Percentiles rank a stretch among this genome's conserved stretches.
Evolutionary conservation across 768 basidiomycete species (phyloP).

Genomic region (Favolaschia claudopus): DNA sequence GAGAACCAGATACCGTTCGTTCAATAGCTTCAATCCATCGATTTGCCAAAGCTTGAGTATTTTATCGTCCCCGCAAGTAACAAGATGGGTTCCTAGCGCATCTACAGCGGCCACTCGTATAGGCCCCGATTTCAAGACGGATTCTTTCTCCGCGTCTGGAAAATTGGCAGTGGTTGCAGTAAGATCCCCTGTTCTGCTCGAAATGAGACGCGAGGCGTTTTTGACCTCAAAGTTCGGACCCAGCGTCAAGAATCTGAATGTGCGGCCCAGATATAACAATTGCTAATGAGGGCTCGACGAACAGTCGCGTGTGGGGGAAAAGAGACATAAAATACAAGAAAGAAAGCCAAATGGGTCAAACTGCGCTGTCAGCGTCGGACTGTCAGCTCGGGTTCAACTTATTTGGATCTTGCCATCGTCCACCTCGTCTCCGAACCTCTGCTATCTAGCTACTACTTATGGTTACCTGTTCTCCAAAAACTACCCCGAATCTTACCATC

Average conservation of each 20-base stretch:
- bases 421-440: too few species aligned
- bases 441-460: too few species aligned
- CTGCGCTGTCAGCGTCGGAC: too few species aligned
- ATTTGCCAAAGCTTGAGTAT: conserved; percentile 77
- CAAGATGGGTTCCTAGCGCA: conserved; percentile 52
- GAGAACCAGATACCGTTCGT: conserved; percentile 58
- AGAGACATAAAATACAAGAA: conserved; percentile 47
- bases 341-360: too few species aligned
- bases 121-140: conserved; percentile 56
- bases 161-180: conserved; percentile 51
- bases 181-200: conserved; percentile 59
- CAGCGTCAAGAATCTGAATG: conserved; percentile 63
- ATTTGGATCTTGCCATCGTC: too few species aligned
- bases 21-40: conserved; percentile 61
- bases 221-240: conserved; percentile 47
- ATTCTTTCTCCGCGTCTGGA: conserved; percentile 37
- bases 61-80: conserved; percentile 84
- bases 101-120: conserved; percentile 68
- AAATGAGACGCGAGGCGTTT: conserved; percentile 17
- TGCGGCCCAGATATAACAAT: conserved; percentile 66
- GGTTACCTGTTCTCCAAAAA: too few species aligned
- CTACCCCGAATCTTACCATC: too few species aligned
- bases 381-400: too few species aligned
- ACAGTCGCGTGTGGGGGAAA: conserved; percentile 60
- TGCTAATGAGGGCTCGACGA: conserved; percentile 41